Conservation (phyloP, 192 early-diverging fungal species). For the Lobulomyces angularis region DNA sequence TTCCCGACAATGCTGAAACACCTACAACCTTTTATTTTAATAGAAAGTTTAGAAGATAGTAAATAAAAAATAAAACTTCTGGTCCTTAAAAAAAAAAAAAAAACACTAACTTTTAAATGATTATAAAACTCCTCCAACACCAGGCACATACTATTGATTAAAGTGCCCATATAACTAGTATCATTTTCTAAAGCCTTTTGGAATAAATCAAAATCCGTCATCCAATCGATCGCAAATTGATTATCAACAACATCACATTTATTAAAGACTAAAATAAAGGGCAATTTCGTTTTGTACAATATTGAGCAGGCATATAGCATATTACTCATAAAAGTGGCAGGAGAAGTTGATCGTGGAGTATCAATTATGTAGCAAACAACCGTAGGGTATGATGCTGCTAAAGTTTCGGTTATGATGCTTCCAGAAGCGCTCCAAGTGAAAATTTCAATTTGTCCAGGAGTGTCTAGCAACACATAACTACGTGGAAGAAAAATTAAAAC, state of each 20-base stretch:
- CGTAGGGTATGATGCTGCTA: conserved; percentile 84
- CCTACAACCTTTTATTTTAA: conserved; percentile 50
- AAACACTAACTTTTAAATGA: conserved; percentile 24
- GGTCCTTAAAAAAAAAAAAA: not conserved
- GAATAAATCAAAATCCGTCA: conserved; percentile 91
- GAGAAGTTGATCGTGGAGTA: conserved; percentile 80
- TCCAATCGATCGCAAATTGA: conserved; percentile 87
- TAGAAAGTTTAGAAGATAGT: not conserved
- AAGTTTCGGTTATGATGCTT: conserved; percentile 84
- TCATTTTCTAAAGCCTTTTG: conserved; percentile 77
- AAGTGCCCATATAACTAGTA: conserved; percentile 75
- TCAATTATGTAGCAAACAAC: conserved; percentile 89
- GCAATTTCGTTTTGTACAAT: conserved; percentile 93
- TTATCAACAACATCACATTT: conserved; percentile 88
- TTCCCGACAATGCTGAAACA: conserved; percentile 85
- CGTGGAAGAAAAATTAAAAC: not conserved
- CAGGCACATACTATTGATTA: conserved; percentile 91
- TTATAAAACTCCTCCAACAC: conserved; percentile 96
- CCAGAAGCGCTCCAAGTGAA: conserved; percentile 98
- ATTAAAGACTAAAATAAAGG: conserved; percentile 91
- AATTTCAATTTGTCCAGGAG: conserved; percentile 97
- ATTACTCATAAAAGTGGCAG: conserved; percentile 97
- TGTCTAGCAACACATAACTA: conserved; percentile 79
- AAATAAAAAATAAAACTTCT: not conserved
- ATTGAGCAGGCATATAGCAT: conserved; percentile 97